Percentiles rank a stretch among this genome's conserved stretches.
Evolutionary conservation across 2,329 filamentous ascomycete genomes (phyloP).

Genomic region (Arthrobotrys musiformis): DNA sequence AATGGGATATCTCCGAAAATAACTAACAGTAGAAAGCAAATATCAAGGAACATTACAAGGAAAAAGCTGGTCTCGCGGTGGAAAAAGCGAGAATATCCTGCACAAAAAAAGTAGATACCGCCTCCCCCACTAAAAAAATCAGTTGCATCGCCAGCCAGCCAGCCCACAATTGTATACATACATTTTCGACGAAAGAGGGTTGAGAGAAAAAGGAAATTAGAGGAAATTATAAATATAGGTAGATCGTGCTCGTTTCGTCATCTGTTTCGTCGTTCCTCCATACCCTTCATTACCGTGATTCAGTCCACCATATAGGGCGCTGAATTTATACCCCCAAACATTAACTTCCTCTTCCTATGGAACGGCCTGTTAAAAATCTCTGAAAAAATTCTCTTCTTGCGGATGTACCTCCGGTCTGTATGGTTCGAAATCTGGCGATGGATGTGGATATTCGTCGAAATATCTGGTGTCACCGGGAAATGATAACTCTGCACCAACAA

Average conservation of each 20-base stretch:
- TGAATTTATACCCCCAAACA: background rate
- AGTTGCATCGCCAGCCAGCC: slow-evolving; percentile 13
- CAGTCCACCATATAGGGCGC: background rate
- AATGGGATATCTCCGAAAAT: slow-evolving; percentile 9
- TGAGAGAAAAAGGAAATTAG: background rate
- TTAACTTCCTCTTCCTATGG: background rate
- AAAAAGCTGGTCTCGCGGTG: no score
- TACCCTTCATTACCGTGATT: slow-evolving; percentile 9
- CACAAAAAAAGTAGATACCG: background rate
- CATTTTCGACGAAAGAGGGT: background rate
- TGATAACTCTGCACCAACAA: slow-evolving; percentile 74
- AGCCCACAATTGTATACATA: slow-evolving; percentile 12
- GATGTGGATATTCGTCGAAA: slow-evolving; percentile 78
- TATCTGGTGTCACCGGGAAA: slow-evolving; percentile 80
- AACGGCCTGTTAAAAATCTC: slow-evolving; percentile 70
- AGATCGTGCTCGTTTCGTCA: background rate
- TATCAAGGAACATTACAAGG: no score
- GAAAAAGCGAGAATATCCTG: background rate
- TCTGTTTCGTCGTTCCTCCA: background rate
- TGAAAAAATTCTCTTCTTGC: slow-evolving; percentile 77
- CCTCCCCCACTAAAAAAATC: background rate
- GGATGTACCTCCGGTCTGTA: slow-evolving; percentile 68
- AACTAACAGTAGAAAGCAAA: background rate
- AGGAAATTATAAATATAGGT: background rate
- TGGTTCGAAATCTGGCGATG: slow-evolving; percentile 73